Conservation (phyloP, 176 grass and related monocot genomes). For the Phoenix dactylifera region DNA sequence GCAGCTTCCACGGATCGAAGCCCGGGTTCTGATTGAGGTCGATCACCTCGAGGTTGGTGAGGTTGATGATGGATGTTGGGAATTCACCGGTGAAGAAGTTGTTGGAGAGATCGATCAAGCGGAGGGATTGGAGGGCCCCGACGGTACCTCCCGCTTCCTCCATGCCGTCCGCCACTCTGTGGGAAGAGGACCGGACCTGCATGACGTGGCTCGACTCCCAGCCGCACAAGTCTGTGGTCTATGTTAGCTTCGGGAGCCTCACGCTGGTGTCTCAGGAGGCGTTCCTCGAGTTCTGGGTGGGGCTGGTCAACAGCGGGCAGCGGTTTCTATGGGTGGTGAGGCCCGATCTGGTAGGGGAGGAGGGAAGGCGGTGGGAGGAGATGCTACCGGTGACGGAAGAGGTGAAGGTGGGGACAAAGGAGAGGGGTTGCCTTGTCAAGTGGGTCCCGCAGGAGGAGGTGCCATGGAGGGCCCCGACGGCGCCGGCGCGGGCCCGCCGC, state of each 20-base stretch:
- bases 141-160: too few relatives aligned
- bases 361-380: not conserved
- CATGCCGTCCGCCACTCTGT: not conserved
- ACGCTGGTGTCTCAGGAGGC: not conserved
- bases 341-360: not conserved
- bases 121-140: constrained; percentile 23
- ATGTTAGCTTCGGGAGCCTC: constrained; percentile 5
- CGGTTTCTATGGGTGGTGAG: constrained; percentile 1
- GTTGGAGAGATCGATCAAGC: constrained; percentile 47
- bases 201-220: not conserved
- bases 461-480: too few relatives aligned
- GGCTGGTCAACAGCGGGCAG: not conserved
- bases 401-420: not conserved
- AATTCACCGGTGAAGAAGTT: constrained; percentile 72
- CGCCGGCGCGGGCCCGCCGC: too few relatives aligned
- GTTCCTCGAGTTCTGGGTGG: not conserved
- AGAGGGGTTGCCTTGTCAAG: not conserved
- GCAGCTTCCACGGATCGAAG: constrained; percentile 53
- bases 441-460: constrained; percentile 4
- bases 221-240: not conserved
- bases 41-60: constrained; percentile 44
- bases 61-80: constrained; percentile 49
- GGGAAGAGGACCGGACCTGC: too few relatives aligned
- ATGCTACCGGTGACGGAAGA: not conserved
- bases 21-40: constrained; percentile 90